Percentiles rank a stretch among this genome's conserved stretches.
phyloP scores from a whole-genome alignment of 2,329 filamentous ascomycete genomes.

The Cytospora leucostoma region DNA sequence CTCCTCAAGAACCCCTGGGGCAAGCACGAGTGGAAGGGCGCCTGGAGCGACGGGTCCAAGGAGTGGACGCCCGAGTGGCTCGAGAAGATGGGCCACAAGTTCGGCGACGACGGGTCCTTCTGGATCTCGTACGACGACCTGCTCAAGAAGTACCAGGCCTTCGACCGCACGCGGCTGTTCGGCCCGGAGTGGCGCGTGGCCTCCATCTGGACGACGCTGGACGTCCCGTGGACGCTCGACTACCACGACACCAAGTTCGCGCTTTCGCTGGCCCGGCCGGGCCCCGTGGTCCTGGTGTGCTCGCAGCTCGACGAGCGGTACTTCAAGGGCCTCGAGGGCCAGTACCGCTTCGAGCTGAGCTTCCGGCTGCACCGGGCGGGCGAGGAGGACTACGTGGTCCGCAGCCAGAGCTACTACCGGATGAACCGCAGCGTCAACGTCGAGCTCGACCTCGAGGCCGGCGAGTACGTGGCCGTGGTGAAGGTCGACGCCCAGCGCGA shows the following conservation, averaged over 20 bases:
- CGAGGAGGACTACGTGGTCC: conserved; percentile 61
- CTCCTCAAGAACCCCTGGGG: conserved; percentile 59
- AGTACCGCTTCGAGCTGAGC: conserved; percentile 51
- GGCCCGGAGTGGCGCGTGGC: conserved; percentile 59
- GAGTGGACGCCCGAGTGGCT: conserved; percentile 63
- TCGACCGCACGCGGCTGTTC: conserved; percentile 65
- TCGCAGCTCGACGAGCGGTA: conserved; percentile 65
- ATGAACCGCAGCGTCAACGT: conserved; percentile 61
- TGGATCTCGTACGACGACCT: conserved; percentile 66
- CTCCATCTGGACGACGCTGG: conserved; percentile 62
- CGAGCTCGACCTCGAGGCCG: conserved; percentile 58
- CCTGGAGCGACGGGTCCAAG: conserved; percentile 48
- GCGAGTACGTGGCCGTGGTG: conserved; percentile 59
- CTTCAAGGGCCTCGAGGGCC: conserved; percentile 61
- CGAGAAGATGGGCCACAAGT: conserved; percentile 58
- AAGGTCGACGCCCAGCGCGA: conserved; percentile 55
- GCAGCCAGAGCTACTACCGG: conserved; percentile 59
- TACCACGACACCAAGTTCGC: conserved; percentile 63
- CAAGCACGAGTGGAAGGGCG: conserved; percentile 61
- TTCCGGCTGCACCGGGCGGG: conserved; percentile 47
- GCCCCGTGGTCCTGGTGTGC: conserved; percentile 60
- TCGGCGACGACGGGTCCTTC: conserved; percentile 63
- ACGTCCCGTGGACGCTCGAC: conserved; percentile 62
- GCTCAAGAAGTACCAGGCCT: conserved; percentile 61
- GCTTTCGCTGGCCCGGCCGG: conserved; percentile 56